A percentile compares a stretch with the other conserved stretches of the same genome.
Evolutionary conservation across 176 grass and related monocot species (phyloP).

Genomic region (Musa beccarii): DNA sequence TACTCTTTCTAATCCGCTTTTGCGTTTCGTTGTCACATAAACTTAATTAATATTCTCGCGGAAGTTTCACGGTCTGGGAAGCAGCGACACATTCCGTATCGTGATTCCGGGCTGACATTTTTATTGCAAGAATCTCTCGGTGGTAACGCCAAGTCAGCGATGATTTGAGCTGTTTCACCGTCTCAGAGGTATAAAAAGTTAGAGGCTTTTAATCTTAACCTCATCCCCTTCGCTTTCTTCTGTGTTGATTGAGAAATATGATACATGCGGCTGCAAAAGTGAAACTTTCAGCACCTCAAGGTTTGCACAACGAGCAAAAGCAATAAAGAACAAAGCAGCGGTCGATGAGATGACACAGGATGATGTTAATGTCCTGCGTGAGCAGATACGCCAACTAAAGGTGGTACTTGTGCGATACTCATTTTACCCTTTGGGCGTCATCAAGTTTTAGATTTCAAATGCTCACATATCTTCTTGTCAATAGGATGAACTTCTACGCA

Average conservation of each 20-base stretch:
- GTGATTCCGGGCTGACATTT: slow-evolving; percentile 90
- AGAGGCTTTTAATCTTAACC: neutral
- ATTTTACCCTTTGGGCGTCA: slow-evolving; percentile 12
- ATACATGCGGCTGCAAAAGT: slow-evolving; percentile 59
- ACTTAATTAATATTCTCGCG: slow-evolving; percentile 90
- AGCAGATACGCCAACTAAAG: slow-evolving; percentile 80
- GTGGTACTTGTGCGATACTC: slow-evolving; percentile 29
- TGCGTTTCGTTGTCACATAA: slow-evolving; percentile 43
- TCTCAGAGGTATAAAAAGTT: slow-evolving; percentile 47
- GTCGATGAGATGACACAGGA: slow-evolving; percentile 84
- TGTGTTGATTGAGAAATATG: neutral
- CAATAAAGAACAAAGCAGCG: slow-evolving; percentile 85
- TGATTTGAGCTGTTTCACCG: slow-evolving; percentile 88
- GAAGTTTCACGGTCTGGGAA: slow-evolving; percentile 87
- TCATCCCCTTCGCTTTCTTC: neutral
- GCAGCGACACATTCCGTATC: slow-evolving; percentile 86
- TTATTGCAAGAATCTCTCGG: slow-evolving; percentile 93
- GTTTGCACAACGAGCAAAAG: slow-evolving; percentile 93
- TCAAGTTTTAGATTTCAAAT: neutral
- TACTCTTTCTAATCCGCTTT: neutral
- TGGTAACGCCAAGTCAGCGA: slow-evolving; percentile 92
- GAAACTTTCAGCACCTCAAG: slow-evolving; percentile 87
- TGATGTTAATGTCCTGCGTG: slow-evolving; percentile 68
- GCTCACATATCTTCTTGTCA: slow-evolving; percentile 11
- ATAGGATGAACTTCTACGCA: slow-evolving; percentile 84